Conservation (phyloP, 2,329 filamentous ascomycete genomes). For the Aureobasidium leucospermi region DNA sequence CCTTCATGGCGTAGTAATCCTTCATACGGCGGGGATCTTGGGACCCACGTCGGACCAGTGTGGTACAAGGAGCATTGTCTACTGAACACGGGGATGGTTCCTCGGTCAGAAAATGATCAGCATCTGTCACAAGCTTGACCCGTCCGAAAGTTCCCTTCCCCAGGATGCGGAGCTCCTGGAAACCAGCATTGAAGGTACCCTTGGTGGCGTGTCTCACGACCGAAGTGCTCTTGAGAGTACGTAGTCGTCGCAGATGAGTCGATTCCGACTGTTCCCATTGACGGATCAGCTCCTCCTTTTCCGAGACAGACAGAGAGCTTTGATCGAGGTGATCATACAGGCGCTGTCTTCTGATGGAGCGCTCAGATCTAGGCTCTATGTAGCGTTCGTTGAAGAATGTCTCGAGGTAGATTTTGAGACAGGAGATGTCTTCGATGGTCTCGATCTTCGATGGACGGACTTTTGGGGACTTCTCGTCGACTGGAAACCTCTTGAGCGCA, state of each 20-base stretch:
- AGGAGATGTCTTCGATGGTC: conserved; percentile 71
- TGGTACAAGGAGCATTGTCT: not conserved
- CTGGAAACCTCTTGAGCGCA: conserved; percentile 26
- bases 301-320: conserved; percentile 49
- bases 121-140: conserved; percentile 73
- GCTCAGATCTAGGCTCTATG: conserved; percentile 44
- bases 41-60: not conserved
- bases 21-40: conserved; percentile 24
- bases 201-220: conserved; percentile 41
- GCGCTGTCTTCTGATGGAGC: conserved; percentile 53
- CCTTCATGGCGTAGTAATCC: conserved; percentile 89
- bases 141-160: conserved; percentile 94
- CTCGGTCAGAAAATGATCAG: not conserved
- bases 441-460: conserved; percentile 22
- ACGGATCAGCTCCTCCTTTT: conserved; percentile 45
- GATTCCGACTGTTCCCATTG: conserved; percentile 62
- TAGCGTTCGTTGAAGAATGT: conserved; percentile 71
- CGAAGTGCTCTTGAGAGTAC: conserved; percentile 60
- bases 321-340: conserved; percentile 58
- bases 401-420: conserved; percentile 81
- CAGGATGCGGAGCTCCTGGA: conserved; percentile 72
- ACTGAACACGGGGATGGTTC: not conserved
- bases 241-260: conserved; percentile 64
- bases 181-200: conserved; percentile 54
- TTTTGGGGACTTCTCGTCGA: conserved; percentile 25